phyloP scores from a whole-genome alignment of 306 rosid species.

The Cicer cuneatum region DNA sequence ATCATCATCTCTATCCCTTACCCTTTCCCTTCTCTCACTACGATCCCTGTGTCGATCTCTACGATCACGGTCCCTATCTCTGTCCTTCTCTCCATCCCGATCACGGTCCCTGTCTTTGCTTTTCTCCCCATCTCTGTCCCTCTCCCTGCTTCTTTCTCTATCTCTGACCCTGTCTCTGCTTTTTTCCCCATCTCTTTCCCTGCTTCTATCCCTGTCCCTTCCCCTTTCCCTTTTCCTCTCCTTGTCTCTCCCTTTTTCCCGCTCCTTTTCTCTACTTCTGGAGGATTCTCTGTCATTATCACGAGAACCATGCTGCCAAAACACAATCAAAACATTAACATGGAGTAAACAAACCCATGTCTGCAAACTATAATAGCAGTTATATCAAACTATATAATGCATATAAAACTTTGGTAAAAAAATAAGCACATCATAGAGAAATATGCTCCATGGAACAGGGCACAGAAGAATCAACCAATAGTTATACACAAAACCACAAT shows the following conservation, averaged over 20 bases:
- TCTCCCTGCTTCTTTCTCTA: conserved; percentile 47
- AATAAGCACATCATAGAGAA: background rate
- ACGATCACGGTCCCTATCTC: conserved; percentile 62
- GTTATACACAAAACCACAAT: background rate
- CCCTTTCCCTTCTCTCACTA: conserved; percentile 79
- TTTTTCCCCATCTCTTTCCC: conserved; percentile 46
- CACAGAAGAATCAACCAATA: background rate
- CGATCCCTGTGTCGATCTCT: conserved; percentile 80
- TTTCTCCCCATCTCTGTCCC: conserved; percentile 54
- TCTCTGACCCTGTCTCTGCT: conserved; percentile 41
- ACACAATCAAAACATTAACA: conserved; percentile 18
- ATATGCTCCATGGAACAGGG: background rate
- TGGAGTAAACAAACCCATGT: background rate
- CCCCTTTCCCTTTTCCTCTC: conserved; percentile 51
- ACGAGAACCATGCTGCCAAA: conserved; percentile 73
- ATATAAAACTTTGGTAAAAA: background rate
- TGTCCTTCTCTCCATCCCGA: conserved; percentile 61
- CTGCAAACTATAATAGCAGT: conserved; percentile 1
- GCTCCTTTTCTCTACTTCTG: conserved; percentile 86
- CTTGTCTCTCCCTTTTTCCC: conserved; percentile 72
- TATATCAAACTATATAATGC: background rate
- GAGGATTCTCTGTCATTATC: conserved; percentile 89
- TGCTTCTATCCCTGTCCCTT: conserved; percentile 47
- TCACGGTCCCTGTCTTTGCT: conserved; percentile 63
- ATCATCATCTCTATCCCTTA: conserved; percentile 80